These are phyloP conservation scores for Diutina ranongensis DNA, from an alignment of 1,139 yeast genomes.

Conservation along the genomic window DNA sequence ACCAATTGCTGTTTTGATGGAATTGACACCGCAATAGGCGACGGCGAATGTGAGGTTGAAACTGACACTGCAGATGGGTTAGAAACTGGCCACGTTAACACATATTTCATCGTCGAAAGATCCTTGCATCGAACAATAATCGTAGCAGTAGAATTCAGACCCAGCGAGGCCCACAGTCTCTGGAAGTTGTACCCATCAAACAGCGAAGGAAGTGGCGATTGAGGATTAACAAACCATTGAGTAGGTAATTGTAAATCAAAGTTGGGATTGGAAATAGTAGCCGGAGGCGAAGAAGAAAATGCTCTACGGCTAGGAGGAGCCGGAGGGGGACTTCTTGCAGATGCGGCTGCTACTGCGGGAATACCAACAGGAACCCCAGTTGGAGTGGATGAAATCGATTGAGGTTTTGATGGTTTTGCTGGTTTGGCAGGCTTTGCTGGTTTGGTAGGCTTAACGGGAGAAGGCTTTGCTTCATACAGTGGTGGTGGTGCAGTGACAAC, in stretches of 20 bases:
- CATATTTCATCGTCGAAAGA: constrained; percentile 34
- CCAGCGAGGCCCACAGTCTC: not conserved
- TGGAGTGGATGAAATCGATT: too few species aligned
- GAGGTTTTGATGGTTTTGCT: not conserved
- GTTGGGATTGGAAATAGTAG: not conserved
- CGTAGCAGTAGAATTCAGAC: not conserved
- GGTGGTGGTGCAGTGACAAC: not conserved
- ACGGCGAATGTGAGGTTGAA: constrained; percentile 30
- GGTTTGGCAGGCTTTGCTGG: not conserved
- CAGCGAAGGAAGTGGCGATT: not conserved
- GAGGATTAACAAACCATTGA: not conserved
- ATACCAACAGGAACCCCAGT: not conserved
- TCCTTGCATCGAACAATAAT: constrained; percentile 37
- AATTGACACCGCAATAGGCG: constrained; percentile 29
- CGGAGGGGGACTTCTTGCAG: not conserved
- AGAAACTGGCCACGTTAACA: constrained; percentile 33
- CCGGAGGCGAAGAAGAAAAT: not conserved
- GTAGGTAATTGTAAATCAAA: not conserved
- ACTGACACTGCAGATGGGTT: constrained; percentile 14
- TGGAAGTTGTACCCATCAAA: not conserved
- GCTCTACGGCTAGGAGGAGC: not conserved
- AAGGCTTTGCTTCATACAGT: not conserved
- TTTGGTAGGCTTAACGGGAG: not conserved
- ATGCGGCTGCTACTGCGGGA: not conserved
- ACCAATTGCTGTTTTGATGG: constrained; percentile 30